Evolutionary conservation across 306 rosid species (phyloP), one percentile per base, ranked within the genome.

Genomic region (Fragaria iinumae): DNA sequence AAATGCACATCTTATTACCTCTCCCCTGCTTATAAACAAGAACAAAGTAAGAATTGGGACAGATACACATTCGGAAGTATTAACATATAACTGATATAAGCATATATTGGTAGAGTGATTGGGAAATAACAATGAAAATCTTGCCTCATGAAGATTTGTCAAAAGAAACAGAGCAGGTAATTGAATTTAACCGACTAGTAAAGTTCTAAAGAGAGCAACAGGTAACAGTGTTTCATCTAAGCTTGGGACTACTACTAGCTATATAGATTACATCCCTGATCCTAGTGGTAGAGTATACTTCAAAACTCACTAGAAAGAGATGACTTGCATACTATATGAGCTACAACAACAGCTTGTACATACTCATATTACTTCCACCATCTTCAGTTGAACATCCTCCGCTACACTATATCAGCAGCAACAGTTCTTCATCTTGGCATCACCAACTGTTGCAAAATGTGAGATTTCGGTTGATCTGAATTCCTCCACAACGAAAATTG

Each of bases 401-500:
- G 25, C 13, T 8, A 25, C 36, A 23, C 3, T 25, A 57, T 3
- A 59, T 59, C 17, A 29, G 44, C 43, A 63, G 43, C 21, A 59
- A 21, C 20, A 62, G 39, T 62, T 60, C 67, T 38, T 62, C 20
- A 5, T 29, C 8, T 60, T 27, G 36, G 36, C 41, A 63, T 29
- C 21, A 29, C 65, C 36, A 59, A 11, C 18, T 60, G 14, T 60
- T 60, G 38, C 66, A 5, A 60, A 25, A 17, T 36, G 63, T 14
- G 11, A 80, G 11, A 2, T 56, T 68, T 55, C 43, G 77, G 79
- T 55, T 85, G 86, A 14, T 69, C 81, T 0, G 18, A 2, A 2
- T 48, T 67, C 74, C 75, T 88, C 5, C 20, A 77, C 45, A 88
- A 4, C 5, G 1, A 17, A 72, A 85, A 88, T 32, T 57, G 79